These are phyloP conservation scores for Glutinoglossum americanum DNA, from an alignment of 495 filamentous ascomycete genomes.

Conservation along the genomic window DNA sequence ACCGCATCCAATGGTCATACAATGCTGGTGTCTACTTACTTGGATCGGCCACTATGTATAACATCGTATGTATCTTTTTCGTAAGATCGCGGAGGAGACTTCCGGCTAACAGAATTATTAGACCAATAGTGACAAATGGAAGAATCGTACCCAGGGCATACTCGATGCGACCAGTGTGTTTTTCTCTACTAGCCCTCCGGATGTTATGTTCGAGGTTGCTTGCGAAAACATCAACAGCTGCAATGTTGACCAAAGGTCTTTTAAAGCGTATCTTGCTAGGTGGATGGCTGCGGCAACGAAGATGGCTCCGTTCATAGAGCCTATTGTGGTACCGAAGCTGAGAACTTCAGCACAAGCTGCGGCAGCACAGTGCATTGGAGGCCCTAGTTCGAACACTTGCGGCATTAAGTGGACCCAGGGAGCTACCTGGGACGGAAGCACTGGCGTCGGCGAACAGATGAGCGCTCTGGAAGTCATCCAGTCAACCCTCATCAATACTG, in stretches of 20 bases:
- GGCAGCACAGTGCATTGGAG: constrained; percentile 31
- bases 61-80: constrained; percentile 25
- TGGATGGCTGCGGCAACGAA: constrained; percentile 58
- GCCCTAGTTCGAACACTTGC: constrained; percentile 41
- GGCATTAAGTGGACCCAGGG: constrained; percentile 43
- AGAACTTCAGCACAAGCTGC: constrained; percentile 41
- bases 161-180: constrained; percentile 31
- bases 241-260: constrained; percentile 52
- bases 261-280: constrained; percentile 58
- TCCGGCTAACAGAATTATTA: constrained; percentile 10
- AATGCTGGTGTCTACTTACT: constrained; percentile 47
- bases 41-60: constrained; percentile 51
- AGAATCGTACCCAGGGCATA: constrained; percentile 27
- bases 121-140: constrained; percentile 29
- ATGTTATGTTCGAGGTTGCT: constrained; percentile 43
- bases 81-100: neutral
- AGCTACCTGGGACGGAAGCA: constrained; percentile 34
- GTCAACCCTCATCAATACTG: constrained; percentile 30
- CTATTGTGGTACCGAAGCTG: constrained; percentile 39
- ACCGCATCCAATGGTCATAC: constrained; percentile 42
- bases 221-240: constrained; percentile 44
- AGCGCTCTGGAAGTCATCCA: constrained; percentile 45
- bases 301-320: constrained; percentile 44
- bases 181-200: constrained; percentile 32
- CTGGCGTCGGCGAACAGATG: constrained; percentile 51